Percentiles rank a stretch among this genome's conserved stretches.
These are phyloP conservation scores for Arctostaphylos glauca DNA, from an alignment of 148 eudicot genomes.

Conservation along the genomic window DNA sequence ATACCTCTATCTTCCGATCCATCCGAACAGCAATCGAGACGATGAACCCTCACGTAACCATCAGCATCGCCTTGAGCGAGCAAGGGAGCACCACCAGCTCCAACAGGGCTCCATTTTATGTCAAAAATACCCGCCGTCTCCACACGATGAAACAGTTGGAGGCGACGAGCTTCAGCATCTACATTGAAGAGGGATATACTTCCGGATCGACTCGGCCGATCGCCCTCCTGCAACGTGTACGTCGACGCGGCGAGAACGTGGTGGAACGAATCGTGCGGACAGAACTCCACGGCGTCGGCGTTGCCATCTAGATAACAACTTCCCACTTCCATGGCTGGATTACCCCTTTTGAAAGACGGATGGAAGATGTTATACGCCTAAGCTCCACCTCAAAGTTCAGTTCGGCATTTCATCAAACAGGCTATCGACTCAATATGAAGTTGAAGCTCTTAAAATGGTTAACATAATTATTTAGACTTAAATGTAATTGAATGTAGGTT, in stretches of 20 bases:
- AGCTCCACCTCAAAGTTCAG: not conserved
- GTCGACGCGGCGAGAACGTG: slow-evolving; percentile 73
- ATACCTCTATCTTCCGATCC: slow-evolving; percentile 38
- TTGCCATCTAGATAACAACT: slow-evolving; percentile 62
- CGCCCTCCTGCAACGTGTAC: slow-evolving; percentile 72
- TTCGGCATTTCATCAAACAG: slow-evolving; percentile 13
- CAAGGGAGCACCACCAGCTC: slow-evolving; percentile 36
- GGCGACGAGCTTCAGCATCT: slow-evolving; percentile 32
- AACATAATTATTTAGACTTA: no score
- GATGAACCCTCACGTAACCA: slow-evolving; percentile 66
- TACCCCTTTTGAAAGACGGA: not conserved
- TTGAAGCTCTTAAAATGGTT: not conserved
- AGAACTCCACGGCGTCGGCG: slow-evolving; percentile 90
- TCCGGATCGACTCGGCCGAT: slow-evolving; percentile 59
- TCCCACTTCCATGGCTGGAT: slow-evolving; percentile 55
- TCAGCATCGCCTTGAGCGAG: slow-evolving; percentile 94
- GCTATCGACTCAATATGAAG: not conserved
- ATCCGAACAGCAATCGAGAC: slow-evolving; percentile 30
- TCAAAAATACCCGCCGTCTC: slow-evolving; percentile 83
- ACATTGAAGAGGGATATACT: slow-evolving; percentile 75
- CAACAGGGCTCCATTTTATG: slow-evolving; percentile 72
- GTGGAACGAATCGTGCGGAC: slow-evolving; percentile 62
- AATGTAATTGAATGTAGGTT: no score
- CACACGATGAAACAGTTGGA: slow-evolving; percentile 46
- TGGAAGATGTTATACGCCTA: not conserved